Conservation (phyloP, 1,284 basidiomycete species). For the Tylopilus sp. region DNA sequence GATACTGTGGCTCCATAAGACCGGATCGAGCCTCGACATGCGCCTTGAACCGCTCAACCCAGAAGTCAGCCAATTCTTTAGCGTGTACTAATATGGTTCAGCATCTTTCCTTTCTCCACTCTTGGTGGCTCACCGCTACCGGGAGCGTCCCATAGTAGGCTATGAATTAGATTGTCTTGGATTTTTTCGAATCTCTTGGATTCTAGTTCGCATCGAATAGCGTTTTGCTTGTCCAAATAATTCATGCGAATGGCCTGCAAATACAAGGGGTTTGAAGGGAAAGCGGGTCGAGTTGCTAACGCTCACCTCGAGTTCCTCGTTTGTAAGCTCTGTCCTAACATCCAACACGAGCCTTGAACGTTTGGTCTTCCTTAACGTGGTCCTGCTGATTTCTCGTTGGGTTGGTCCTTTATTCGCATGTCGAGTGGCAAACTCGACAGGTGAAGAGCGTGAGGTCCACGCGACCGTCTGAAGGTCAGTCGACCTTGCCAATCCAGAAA, state of each 20-base stretch:
- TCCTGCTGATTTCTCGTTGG: slow-evolving; percentile 22
- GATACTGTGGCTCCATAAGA: slow-evolving; percentile 41
- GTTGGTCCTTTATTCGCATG: neutral
- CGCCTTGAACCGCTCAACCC: slow-evolving; percentile 65
- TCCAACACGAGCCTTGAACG: slow-evolving; percentile 54
- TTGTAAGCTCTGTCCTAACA: slow-evolving; percentile 69
- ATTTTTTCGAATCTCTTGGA: slow-evolving; percentile 58
- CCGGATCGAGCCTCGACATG: slow-evolving; percentile 64
- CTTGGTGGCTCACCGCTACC: slow-evolving; percentile 50
- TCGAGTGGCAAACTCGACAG: neutral
- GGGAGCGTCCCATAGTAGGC: slow-evolving; percentile 69
- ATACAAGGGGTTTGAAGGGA: slow-evolving; percentile 1
- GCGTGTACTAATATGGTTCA: slow-evolving; percentile 53
- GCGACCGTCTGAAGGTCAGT: slow-evolving; percentile 10
- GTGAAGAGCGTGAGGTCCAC: slow-evolving; percentile 30
- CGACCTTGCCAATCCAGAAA: slow-evolving; percentile 10
- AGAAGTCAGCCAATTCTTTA: slow-evolving; percentile 63
- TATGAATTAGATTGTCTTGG: slow-evolving; percentile 52
- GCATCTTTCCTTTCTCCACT: slow-evolving; percentile 1
- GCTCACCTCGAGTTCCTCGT: slow-evolving; percentile 70
- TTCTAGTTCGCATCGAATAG: slow-evolving; percentile 49
- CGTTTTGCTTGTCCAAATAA: slow-evolving; percentile 63
- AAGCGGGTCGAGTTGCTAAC: neutral
- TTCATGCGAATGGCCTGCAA: slow-evolving; percentile 58
- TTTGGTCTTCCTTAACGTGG: slow-evolving; percentile 39